Base-by-base conservation (phyloP, 1,139 yeast genomes). In the Yamadazyma triangularis region DNA sequence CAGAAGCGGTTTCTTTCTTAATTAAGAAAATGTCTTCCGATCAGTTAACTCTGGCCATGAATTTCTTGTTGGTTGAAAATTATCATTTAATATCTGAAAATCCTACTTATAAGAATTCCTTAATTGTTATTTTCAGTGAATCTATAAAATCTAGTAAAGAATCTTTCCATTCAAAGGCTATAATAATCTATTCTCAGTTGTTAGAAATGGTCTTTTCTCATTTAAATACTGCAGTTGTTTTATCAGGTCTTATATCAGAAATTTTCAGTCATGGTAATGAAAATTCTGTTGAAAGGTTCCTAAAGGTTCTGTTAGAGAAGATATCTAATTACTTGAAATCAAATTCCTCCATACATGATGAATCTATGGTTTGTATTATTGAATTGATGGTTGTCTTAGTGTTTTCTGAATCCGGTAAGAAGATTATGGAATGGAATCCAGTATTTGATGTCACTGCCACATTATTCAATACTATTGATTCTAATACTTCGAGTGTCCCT, bases 1-100 rank as follows among this genome's bases (percentile, higher is more conserved):
- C 96, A 0, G 97, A 91, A 53, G 91, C 96, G 0, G 56, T 91
- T 30, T 85, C 96, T 0, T 91, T 84, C 46, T 64, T 91, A 37
- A 64, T 91, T 9, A 74, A 94, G 50, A 87, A 86, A 53, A 71
- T 84, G 46, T 67, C 67, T 13, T 53, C 67, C 0, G 70, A 67
- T 2, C 62, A 73, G 4, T 58, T 88, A 28, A 48, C 53, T 2
- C 41, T 49, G 0, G 71, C 83, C 25, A 58, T 84, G 5, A 48
- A 59, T 1, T 73, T 65, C 41, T 64, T 82, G 4, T 64, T 86
- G 31, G 47, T 56, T n/a, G 73, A 73, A 19, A 66, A 74, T 22
- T 50, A 52, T 12, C 57, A 49, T 3, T 32, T 45, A 14, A 48
- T 56, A 4, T 44, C 51, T 4, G 58, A 56, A 2, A 69, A 66